phyloP scores from a whole-genome alignment of 805 yeast species.

The Kuraishia capsulata region DNA sequence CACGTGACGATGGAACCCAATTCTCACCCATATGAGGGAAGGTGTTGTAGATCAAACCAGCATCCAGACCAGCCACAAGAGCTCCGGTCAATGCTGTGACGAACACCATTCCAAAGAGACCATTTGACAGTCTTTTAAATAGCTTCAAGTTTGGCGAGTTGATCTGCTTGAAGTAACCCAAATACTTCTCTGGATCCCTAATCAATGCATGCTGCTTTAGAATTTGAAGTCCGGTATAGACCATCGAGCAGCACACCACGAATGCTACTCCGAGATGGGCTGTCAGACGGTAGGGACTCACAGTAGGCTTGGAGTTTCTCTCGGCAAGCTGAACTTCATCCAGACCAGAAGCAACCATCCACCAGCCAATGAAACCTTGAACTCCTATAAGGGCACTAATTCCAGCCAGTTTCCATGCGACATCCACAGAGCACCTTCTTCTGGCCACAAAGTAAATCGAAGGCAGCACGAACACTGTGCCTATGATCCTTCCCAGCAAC shows the following conservation, averaged over 20 bases:
- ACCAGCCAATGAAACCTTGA: constrained; percentile 98
- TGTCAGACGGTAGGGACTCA: constrained; percentile 88
- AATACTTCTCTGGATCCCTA: constrained; percentile 51
- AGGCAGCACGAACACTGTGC: constrained; percentile 74
- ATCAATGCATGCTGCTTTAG: constrained; percentile 66
- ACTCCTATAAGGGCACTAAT: constrained; percentile 74
- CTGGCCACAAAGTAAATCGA: constrained; percentile 71
- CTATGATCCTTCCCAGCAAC: constrained; percentile 85
- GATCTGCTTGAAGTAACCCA: constrained; percentile 45
- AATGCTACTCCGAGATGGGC: constrained; percentile 94
- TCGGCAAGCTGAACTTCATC: constrained; percentile 71
- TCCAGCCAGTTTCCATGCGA: constrained; percentile 59
- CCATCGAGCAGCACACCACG: constrained; percentile 75
- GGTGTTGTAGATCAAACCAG: constrained; percentile 91
- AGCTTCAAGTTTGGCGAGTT: constrained; percentile 50
- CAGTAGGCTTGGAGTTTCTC: constrained; percentile 92
- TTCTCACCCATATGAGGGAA: constrained; percentile 96
- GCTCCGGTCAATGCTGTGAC: constrained; percentile 96
- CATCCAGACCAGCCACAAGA: constrained; percentile 96
- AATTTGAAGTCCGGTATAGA: constrained; percentile 83
- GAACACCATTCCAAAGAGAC: constrained; percentile 62
- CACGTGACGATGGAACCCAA: constrained; percentile 65
- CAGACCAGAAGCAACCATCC: constrained; percentile 98
- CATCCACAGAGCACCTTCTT: constrained; percentile 56
- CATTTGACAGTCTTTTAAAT: constrained; percentile 46